Evolutionary conservation across 2,329 filamentous ascomycete species (phyloP), one percentile per base, ranked within the genome.

Genomic region (Malbranchea cinnamomea): DNA sequence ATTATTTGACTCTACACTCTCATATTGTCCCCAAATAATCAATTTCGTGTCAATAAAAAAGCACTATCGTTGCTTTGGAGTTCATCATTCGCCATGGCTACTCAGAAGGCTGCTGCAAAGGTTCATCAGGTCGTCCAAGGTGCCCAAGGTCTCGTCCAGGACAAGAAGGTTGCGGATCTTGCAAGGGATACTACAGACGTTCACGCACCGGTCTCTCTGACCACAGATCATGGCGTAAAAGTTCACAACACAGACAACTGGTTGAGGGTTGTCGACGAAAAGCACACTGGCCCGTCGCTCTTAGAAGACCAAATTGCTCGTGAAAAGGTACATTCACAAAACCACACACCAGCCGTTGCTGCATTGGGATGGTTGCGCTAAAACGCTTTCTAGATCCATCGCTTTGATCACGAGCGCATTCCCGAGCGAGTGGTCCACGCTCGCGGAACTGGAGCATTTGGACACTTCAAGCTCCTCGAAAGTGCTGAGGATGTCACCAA

Each of bases 221-320:
- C 81, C 0, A 77, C 75, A 28, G 82, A 92, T 45, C 81, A 67
- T 55, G 83, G 83, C 13, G 71, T 77, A 16, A 81, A 76, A 53
- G 67, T 83, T 44, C 58, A 61, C 23, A 77, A 77, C 43, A 75
- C 76, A 1, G 83, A 92, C 45, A 67, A 84, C 48, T 89, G 80
- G 81, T 60, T 91, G 31, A 71, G 68, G 30, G 64, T 76, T 4
- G 66, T 60, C 15, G 72, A 58, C 20, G 63, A 72, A 3, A 65
- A 79, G 26, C 60, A 71, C 32, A 72, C 64, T 2, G 81, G 81
- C 0, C 78, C 81, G 0, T 51, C 54, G 43, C 57, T 85, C 0
- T 50, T 89, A 2, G 80, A 89, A 46, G 81, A 89, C 39, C 62
- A 67, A 6, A 74, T 80, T 43, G 72, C 56, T 0, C 65, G 80